phyloP scores from a whole-genome alignment of 495 filamentous ascomycete genomes.

The Penicillium silybi region DNA sequence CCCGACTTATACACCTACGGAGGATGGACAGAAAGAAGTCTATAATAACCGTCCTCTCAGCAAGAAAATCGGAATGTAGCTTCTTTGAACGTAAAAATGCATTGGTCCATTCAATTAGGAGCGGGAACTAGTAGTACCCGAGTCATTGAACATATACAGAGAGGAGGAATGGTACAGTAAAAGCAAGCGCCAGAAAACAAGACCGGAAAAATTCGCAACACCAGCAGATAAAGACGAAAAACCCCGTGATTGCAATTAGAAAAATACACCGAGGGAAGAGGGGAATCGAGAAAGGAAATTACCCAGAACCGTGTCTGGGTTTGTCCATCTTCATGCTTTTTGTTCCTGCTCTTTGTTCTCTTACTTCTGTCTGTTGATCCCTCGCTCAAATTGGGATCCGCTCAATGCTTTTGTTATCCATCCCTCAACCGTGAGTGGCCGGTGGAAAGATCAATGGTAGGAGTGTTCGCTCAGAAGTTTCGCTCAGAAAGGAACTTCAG shows the following conservation, averaged over 20 bases:
- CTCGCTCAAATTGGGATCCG: background rate
- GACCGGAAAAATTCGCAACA: slow-evolving; percentile 9
- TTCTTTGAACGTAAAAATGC: slow-evolving; percentile 8
- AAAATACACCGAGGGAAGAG: slow-evolving; percentile 17
- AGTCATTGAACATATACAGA: slow-evolving; percentile 25
- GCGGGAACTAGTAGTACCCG: slow-evolving; percentile 10
- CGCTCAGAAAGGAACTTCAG: slow-evolving; percentile 44
- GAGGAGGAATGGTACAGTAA: slow-evolving; percentile 21
- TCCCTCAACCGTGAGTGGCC: background rate
- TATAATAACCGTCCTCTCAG: background rate
- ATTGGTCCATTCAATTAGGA: slow-evolving; percentile 22
- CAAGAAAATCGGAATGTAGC: background rate
- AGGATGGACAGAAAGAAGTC: background rate
- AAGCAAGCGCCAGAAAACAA: slow-evolving; percentile 14
- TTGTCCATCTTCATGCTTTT: slow-evolving; percentile 9
- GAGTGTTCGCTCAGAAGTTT: slow-evolving; percentile 36
- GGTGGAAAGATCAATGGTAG: slow-evolving; percentile 7
- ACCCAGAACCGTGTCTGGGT: slow-evolving; percentile 5
- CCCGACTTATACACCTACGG: background rate
- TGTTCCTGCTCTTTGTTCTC: slow-evolving; percentile 3
- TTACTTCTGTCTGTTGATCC: slow-evolving; percentile 1
- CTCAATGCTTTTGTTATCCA: background rate
- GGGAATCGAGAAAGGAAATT: slow-evolving; percentile 12
- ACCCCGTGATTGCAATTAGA: slow-evolving; percentile 17
- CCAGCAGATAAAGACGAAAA: slow-evolving; percentile 8